These are phyloP conservation scores for Backusella parvicylindrica DNA, from an alignment of 192 early-diverging fungal species.

Conservation along the genomic window DNA sequence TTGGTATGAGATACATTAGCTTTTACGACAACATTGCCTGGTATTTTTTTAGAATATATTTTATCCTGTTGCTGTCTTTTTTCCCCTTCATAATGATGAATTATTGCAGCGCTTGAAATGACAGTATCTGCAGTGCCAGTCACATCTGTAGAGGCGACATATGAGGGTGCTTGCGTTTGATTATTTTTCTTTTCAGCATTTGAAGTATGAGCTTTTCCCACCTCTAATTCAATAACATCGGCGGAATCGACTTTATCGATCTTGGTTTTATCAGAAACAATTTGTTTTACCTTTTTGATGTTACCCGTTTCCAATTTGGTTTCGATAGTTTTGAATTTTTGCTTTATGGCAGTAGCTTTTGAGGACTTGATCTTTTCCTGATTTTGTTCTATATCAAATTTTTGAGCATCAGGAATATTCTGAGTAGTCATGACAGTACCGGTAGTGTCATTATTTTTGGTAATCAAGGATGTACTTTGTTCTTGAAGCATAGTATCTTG, in stretches of 20 bases:
- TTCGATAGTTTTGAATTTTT: background rate
- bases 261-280: background rate
- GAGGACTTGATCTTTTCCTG: too few relatives aligned
- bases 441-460: background rate
- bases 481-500: background rate
- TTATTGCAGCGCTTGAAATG: background rate
- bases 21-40: background rate
- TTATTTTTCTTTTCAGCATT: background rate
- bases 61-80: background rate
- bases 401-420: constrained; percentile 1
- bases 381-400: background rate
- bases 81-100: constrained; percentile 12
- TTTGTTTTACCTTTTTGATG: background rate
- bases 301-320: too few relatives aligned
- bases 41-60: background rate
- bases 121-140: background rate
- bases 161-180: background rate
- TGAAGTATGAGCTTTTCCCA: background rate
- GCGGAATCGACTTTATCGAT: background rate
- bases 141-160: background rate
- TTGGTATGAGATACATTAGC: background rate
- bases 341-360: background rate
- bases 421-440: background rate
- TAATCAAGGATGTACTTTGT: background rate
- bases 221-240: background rate